Base-by-base conservation (phyloP, 1,284 basidiomycete species). In the Hortiboletus rubellus region DNA sequence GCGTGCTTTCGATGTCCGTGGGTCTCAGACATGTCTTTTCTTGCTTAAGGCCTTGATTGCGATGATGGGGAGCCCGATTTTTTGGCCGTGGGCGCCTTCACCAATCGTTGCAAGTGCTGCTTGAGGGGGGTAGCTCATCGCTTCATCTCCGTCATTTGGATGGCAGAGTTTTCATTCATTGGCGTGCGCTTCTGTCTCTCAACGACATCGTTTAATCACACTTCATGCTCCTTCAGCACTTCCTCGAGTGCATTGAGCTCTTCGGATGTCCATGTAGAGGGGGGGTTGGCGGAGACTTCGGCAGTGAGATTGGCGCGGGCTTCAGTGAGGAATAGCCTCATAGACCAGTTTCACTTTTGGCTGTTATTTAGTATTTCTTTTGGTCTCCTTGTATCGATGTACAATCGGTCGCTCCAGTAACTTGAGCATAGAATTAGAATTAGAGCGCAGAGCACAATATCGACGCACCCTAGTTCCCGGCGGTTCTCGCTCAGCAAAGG, bases 341-440 rank as follows among this genome's bases (percentile, higher is more conserved):
- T 85, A 67, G 80, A 82, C 85, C 86, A 91, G 67, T 91, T 91
- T 86, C 87, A 88, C 81, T 84, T 87, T 71, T 91, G 89, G 54
- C 82, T 85, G 80, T 80, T 89, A 75, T 85, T 92, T 70, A 86
- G 88, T 64, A 78, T 87, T 70, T 76, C 82, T 60, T 63, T 89
- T 85, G 54, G 89, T 89, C 75, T 99, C 95, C 70, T 84, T 83
- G 75, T 96, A 92, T 12, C 97, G 89, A 67, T 87, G 83, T 45
- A 92, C 82, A 57, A 98, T 86, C 3, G 94, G 92, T 45, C 80
- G 78, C 71, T 98, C 94, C 57, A 96, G 75, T 43, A 79, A 76
- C 75, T 93, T 95, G 57, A 41, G 54, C 51, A 46, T 7, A 30
- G 27, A 22, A 44, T 67, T 30, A 66, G 56, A 47, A 45, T 49